Evolutionary conservation across 805 yeast genomes (phyloP).

Genomic region (Metschnikowia koreensis): DNA sequence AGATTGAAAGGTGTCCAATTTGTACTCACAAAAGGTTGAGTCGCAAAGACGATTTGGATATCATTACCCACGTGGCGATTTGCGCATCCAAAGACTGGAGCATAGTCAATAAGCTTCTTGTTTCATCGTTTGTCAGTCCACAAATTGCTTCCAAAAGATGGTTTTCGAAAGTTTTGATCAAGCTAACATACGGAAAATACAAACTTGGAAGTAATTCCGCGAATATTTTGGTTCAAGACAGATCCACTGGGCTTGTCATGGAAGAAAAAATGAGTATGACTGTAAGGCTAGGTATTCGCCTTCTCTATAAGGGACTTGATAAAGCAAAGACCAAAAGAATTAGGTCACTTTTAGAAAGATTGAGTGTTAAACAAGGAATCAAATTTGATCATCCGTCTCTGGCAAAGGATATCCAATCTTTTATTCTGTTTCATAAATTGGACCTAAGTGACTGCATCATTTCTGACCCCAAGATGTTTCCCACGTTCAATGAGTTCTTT

Average conservation of each 20-base stretch:
- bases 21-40: constrained; percentile 63
- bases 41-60: constrained; percentile 57
- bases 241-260: constrained; percentile 81
- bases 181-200: constrained; percentile 84
- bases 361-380: constrained; percentile 78
- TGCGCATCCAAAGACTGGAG: constrained; percentile 82
- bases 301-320: constrained; percentile 74
- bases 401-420: constrained; percentile 64
- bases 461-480: constrained; percentile 47
- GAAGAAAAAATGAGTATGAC: constrained; percentile 92
- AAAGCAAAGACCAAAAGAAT: constrained; percentile 59
- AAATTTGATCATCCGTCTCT: constrained; percentile 78
- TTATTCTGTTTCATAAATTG: constrained; percentile 78
- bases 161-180: constrained; percentile 80
- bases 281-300: constrained; percentile 81
- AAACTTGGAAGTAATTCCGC: constrained; percentile 85
- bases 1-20: constrained; percentile 73
- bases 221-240: constrained; percentile 89
- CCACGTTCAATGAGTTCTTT: constrained; percentile 86
- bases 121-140: constrained; percentile 72
- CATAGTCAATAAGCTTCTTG: constrained; percentile 58
- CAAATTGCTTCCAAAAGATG: constrained; percentile 83
- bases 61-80: constrained; percentile 82
- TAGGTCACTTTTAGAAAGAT: constrained; percentile 55
- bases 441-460: constrained; percentile 67